Percentiles rank a stretch among this genome's conserved stretches.
phyloP scores from a whole-genome alignment of 305 asterid species.

The Fraxinus ornus region DNA sequence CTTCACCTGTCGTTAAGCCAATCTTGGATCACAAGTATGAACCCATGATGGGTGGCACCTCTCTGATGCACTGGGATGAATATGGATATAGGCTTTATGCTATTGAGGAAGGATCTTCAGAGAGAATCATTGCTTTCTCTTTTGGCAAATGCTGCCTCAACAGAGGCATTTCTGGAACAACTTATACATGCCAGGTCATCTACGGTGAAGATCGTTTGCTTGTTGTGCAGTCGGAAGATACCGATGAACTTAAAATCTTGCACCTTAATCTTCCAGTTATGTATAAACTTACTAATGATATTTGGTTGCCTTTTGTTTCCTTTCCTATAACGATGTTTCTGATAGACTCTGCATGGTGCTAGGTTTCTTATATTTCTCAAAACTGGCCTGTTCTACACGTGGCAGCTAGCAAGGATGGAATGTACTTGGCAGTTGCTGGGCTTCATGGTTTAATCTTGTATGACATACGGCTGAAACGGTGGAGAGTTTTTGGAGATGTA shows the following conservation, averaged over 20 bases:
- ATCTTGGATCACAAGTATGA: constrained; percentile 86
- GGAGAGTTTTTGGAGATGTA: constrained; percentile 99
- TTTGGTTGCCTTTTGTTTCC: constrained; percentile 16
- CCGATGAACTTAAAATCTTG: constrained; percentile 89
- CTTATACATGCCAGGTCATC: constrained; percentile 90
- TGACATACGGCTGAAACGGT: constrained; percentile 79
- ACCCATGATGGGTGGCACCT: constrained; percentile 95
- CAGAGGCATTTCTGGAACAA: constrained; percentile 96
- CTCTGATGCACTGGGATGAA: constrained; percentile 95
- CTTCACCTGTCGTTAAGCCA: constrained; percentile 87
- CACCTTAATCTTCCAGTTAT: constrained; percentile 98
- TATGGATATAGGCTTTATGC: constrained; percentile 96
- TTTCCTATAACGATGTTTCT: constrained; percentile 29
- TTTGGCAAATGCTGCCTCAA: constrained; percentile 98
- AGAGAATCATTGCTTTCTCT: constrained; percentile 85
- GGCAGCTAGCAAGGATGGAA: constrained; percentile 99
- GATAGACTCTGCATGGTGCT: constrained; percentile 35
- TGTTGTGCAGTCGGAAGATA: constrained; percentile 96
- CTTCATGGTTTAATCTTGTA: constrained; percentile 94
- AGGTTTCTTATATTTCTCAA: constrained; percentile 96
- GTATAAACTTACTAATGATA: constrained; percentile 28
- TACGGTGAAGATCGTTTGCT: constrained; percentile 98
- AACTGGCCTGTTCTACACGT: constrained; percentile 99
- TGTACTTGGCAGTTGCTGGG: constrained; percentile 98
- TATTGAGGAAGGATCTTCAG: constrained; percentile 83